Base-by-base conservation (phyloP, 495 filamentous ascomycete species). In the Neurospora sublineolata region DNA sequence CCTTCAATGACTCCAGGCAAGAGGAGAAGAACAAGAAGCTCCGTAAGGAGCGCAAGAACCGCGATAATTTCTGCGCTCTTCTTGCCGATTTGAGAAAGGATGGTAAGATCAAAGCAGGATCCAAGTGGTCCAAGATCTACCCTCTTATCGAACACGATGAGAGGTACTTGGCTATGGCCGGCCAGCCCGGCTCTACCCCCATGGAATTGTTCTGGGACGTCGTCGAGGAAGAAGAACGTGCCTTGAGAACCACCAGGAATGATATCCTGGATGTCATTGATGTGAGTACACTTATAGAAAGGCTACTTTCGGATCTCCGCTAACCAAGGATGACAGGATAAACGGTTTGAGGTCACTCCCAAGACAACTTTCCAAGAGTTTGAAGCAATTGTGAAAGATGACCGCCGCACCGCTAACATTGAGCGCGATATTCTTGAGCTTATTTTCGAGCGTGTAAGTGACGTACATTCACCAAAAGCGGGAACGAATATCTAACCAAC, bases 161-260 rank as follows among this genome's bases (percentile, higher is more conserved):
- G 64, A 90, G 93, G 71, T 98, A 96, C 82, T 86, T 84, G 77
- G 92, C 88, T 67, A 91, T 97, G 83, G 87, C 95, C 38, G 95
- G 94, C 58, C 93, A 95, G 75, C 77, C 88, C 52, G 96, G 96
- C 69, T 97, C 95, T 4, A 92, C 88, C 5, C 92, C 94, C n/a
- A 84, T 97, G 72, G 95, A 99, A 72, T 84, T 99, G 10, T 97
- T 98, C 82, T 97, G 96, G 94, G 96, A 99, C 81, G 86, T 94
- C 68, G 87, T 98, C 18, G 94, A 97, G 78, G 94, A 97, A 80
- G 93, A 97, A 80, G 94, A 98, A 73, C 87, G 91, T 68, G 88
- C 89, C 23, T 82, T 98, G 18, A 90, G 96, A 52, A 87, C 87
- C 68, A 91, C 90, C 67, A 87, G 94, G 38, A 96, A 96, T 79